Percentiles rank a stretch among this genome's conserved stretches.
Conservation (phyloP, 2,329 filamentous ascomycete species). For the Hypoxylon sp. region DNA sequence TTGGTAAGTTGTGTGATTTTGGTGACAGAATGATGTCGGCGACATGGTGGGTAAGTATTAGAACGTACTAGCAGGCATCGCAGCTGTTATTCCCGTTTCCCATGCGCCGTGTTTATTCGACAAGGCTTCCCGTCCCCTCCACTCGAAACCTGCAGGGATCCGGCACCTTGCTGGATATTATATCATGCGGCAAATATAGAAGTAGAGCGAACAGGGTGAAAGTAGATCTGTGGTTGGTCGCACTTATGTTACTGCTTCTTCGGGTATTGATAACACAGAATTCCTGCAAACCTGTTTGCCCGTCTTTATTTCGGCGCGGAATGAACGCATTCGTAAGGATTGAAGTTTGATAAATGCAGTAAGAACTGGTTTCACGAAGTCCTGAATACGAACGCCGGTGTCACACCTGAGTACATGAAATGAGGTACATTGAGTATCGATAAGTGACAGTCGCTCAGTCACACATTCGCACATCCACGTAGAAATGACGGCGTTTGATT, state of each 20-base stretch:
- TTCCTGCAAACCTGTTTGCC: background rate
- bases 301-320: background rate
- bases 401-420: constrained; percentile 3
- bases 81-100: constrained; percentile 31
- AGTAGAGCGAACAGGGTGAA: constrained; percentile 18
- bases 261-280: constrained; percentile 5
- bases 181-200: constrained; percentile 41
- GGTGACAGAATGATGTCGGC: constrained; percentile 28
- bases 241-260: background rate
- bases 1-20: constrained; percentile 35
- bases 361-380: constrained; percentile 9
- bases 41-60: constrained; percentile 13
- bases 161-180: constrained; percentile 22
- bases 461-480: background rate
- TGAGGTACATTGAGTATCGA: constrained; percentile 19
- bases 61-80: constrained; percentile 50
- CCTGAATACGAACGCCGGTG: constrained; percentile 6
- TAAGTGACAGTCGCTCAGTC: constrained; percentile 17
- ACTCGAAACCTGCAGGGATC: constrained; percentile 44
- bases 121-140: constrained; percentile 34
- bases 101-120: constrained; percentile 32
- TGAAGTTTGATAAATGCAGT: constrained; percentile 10
- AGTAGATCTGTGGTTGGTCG: constrained; percentile 11
- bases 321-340: constrained; percentile 7
- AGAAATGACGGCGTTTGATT: constrained; percentile 28